Percentiles rank a stretch among this genome's conserved stretches.
phyloP scores from a whole-genome alignment of 2,329 filamentous ascomycete genomes.

The Penicillium sp. region DNA sequence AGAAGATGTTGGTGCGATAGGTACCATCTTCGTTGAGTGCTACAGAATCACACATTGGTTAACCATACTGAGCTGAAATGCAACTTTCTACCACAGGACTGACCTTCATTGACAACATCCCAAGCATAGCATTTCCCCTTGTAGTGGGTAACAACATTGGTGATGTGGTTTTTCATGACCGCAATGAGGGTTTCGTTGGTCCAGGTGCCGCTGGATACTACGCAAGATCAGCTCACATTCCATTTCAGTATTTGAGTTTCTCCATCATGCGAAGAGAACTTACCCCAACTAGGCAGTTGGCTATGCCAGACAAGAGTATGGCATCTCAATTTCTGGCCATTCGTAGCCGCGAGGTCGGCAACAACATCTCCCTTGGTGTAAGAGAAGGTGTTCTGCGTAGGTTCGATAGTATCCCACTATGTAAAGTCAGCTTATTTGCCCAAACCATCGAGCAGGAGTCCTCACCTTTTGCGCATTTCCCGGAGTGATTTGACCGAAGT shows the following conservation, averaged over 20 bases:
- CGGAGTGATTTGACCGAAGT: conserved; percentile 67
- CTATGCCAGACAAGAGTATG: conserved; percentile 59
- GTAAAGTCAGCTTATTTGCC: not conserved
- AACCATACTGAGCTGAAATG: not conserved
- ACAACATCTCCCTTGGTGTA: conserved; percentile 58
- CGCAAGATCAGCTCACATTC: not conserved
- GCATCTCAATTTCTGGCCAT: conserved; percentile 58
- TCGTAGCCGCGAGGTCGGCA: conserved; percentile 40
- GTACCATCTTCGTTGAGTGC: conserved; percentile 51
- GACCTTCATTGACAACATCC: conserved; percentile 45
- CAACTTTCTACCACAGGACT: not conserved
- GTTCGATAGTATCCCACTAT: conserved; percentile 65
- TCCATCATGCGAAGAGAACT: conserved; percentile 3
- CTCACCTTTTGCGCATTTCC: conserved; percentile 60
- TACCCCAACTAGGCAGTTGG: conserved; percentile 58
- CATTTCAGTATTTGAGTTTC: not conserved
- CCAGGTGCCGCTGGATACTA: conserved; percentile 54
- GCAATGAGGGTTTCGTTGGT: conserved; percentile 59
- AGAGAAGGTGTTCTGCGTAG: conserved; percentile 57
- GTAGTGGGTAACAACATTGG: conserved; percentile 38
- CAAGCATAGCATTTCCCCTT: conserved; percentile 40
- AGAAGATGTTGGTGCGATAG: conserved; percentile 45
- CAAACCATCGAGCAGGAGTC: rapidly evolving
- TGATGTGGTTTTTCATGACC: conserved; percentile 53
- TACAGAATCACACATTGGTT: conserved; percentile 3